Percentiles rank a stretch among this genome's conserved stretches.
phyloP scores from a whole-genome alignment of 2,329 filamentous ascomycete genomes.

The Coniochaeta sp. region DNA sequence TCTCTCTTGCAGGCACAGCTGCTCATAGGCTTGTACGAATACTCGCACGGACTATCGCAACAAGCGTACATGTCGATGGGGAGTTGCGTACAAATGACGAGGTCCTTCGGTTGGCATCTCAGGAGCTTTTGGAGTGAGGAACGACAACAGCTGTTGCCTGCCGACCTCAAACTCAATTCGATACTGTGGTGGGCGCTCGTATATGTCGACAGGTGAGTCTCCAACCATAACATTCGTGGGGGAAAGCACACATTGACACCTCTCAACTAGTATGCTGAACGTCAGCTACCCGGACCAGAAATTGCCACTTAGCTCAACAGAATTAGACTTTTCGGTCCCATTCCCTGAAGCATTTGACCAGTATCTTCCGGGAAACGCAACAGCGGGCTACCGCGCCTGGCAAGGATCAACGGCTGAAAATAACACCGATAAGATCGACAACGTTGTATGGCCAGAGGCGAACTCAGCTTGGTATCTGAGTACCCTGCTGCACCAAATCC shows the following conservation, averaged over 20 bases:
- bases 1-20: slow-evolving; percentile 18
- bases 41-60: slow-evolving; percentile 18
- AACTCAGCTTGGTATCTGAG: slow-evolving; percentile 18
- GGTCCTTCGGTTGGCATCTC: slow-evolving; percentile 18
- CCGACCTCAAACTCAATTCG: slow-evolving; percentile 17
- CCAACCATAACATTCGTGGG: neutral
- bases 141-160: slow-evolving; percentile 10
- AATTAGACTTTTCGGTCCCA: slow-evolving; percentile 13
- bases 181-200: slow-evolving; percentile 22
- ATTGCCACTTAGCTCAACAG: slow-evolving; percentile 15
- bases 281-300: slow-evolving; percentile 17
- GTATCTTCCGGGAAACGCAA: slow-evolving; percentile 9
- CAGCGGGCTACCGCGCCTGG: slow-evolving; percentile 8
- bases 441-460: slow-evolving; percentile 18
- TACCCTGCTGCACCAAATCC: slow-evolving; percentile 14
- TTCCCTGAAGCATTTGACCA: slow-evolving; percentile 17
- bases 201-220: slow-evolving; percentile 19
- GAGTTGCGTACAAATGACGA: slow-evolving; percentile 17
- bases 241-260: slow-evolving; percentile 1
- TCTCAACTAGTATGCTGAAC: slow-evolving; percentile 13
- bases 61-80: slow-evolving; percentile 20
- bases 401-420: slow-evolving; percentile 9
- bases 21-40: slow-evolving; percentile 20
- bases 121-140: slow-evolving; percentile 15
- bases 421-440: slow-evolving; percentile 15